Evolutionary conservation across 179 eudicot species (phyloP).

Genomic region (Corrigiola litoralis): DNA sequence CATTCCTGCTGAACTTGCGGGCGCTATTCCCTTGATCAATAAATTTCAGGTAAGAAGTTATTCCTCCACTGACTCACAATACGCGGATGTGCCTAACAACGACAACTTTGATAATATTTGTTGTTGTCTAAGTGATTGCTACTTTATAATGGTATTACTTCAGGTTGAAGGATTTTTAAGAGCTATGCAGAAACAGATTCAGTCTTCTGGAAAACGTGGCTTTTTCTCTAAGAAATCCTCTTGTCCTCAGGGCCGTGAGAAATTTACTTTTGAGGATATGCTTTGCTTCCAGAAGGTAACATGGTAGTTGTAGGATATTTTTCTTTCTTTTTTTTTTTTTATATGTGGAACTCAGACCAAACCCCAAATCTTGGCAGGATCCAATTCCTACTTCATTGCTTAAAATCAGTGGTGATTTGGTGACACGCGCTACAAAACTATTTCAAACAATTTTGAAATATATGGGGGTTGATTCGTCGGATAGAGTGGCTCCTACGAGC

Average conservation of each 20-base stretch:
- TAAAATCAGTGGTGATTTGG: slow-evolving; percentile 72
- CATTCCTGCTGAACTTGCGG: slow-evolving; percentile 90
- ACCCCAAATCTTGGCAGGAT: slow-evolving; percentile 57
- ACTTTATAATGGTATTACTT: not conserved
- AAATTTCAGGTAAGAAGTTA: slow-evolving; percentile 78
- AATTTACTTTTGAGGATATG: slow-evolving; percentile 97
- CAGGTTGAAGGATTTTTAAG: slow-evolving; percentile 92
- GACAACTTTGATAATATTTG: not conserved
- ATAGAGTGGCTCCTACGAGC: slow-evolving; percentile 57
- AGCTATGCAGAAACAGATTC: slow-evolving; percentile 97
- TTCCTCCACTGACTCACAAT: slow-evolving; percentile 1
- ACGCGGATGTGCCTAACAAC: not conserved
- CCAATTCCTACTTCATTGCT: slow-evolving; percentile 95
- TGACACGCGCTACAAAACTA: slow-evolving; percentile 72
- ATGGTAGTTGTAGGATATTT: not conserved
- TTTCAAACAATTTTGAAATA: slow-evolving; percentile 88
- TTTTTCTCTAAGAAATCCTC: slow-evolving; percentile 81
- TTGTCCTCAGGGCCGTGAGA: slow-evolving; percentile 70
- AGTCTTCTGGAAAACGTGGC: slow-evolving; percentile 79
- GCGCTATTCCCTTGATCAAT: slow-evolving; percentile 91
- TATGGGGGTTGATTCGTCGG: slow-evolving; percentile 86
- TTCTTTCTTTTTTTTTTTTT: not conserved
- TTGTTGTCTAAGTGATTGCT: not conserved
- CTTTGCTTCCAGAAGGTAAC: slow-evolving; percentile 92
- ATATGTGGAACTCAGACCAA: slow-evolving; percentile 8